phyloP scores from a whole-genome alignment of 192 early-diverging fungal species.

The Coemansia sp. region DNA sequence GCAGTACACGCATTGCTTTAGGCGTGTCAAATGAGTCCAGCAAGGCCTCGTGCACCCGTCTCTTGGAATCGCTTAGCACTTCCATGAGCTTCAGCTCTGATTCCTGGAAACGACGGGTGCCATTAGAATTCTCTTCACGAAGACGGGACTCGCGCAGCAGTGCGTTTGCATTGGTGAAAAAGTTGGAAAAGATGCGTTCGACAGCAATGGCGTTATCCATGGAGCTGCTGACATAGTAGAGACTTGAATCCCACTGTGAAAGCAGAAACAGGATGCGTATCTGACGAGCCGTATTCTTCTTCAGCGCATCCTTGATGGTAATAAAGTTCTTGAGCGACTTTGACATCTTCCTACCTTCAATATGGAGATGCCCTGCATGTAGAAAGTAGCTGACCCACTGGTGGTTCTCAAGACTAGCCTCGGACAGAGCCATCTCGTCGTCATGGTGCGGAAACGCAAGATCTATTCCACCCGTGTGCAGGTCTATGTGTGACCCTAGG shows the following conservation, averaged over 20 bases:
- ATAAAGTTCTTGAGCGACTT: conserved; percentile 99
- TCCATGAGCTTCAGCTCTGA: conserved; percentile 72
- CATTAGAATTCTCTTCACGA: conserved; percentile 59
- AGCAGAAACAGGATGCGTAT: conserved; percentile 88
- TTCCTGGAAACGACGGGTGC: conserved; percentile 69
- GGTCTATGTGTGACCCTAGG: conserved; percentile 84
- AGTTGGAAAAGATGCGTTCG: conserved; percentile 86
- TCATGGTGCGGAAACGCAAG: conserved; percentile 98
- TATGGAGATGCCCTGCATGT: conserved; percentile 93
- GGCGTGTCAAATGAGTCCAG: conserved; percentile 94
- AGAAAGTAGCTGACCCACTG: conserved; percentile 99
- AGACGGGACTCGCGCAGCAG: conserved; percentile 66
- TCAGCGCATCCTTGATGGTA: conserved; percentile 86
- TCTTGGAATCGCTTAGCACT: conserved; percentile 66
- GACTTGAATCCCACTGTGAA: conserved; percentile 81
- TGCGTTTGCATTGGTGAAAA: conserved; percentile 80
- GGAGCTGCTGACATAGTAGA: conserved; percentile 78
- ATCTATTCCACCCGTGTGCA: conserved; percentile 96
- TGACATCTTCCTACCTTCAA: conserved; percentile 97
- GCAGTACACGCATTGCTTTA: conserved; percentile 74
- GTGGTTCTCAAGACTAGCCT: conserved; percentile 83
- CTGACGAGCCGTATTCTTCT: conserved; percentile 78
- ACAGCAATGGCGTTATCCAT: conserved; percentile 77
- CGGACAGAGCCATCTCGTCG: conserved; percentile 95
- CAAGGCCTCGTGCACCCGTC: conserved; percentile 77